Evolutionary conservation across 2,329 filamentous ascomycete genomes (phyloP).

Genomic region (Macrophomina phaseolina): DNA sequence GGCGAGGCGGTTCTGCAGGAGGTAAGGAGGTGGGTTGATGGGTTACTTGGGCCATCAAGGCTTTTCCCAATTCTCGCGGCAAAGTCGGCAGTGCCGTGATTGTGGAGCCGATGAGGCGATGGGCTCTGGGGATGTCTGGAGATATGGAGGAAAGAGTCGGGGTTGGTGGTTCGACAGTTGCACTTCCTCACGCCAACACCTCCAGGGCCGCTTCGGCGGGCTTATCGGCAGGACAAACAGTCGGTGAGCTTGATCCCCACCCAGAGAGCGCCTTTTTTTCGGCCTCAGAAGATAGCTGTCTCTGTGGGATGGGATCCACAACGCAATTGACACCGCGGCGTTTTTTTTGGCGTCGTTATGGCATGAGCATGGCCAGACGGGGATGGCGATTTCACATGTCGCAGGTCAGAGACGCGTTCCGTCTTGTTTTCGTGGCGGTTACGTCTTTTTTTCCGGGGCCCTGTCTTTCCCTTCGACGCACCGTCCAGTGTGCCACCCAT

Average conservation of each 20-base stretch:
- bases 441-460: neutral
- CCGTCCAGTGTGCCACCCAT: neutral
- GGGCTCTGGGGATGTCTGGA: neutral
- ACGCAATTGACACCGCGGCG: neutral
- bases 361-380: constrained; percentile 2
- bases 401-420: neutral
- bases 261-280: neutral
- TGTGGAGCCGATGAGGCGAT: neutral
- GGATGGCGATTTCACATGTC: constrained; percentile 3
- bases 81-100: too few relatives aligned
- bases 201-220: neutral
- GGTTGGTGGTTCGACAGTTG: neutral
- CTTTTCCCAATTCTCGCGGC: neutral
- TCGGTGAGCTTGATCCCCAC: neutral
- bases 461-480: neutral
- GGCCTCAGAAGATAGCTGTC: neutral
- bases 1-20: neutral
- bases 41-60: neutral
- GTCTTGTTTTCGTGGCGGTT: constrained; percentile 5
- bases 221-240: neutral
- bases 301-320: neutral
- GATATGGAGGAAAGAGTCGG: neutral
- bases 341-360: neutral
- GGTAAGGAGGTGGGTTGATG: neutral
- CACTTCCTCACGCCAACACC: too few relatives aligned